Percentiles rank a stretch among this genome's conserved stretches.
These are phyloP conservation scores for Dendrobium huoshanense DNA, from an alignment of 106 monocot species.

Conservation along the genomic window DNA sequence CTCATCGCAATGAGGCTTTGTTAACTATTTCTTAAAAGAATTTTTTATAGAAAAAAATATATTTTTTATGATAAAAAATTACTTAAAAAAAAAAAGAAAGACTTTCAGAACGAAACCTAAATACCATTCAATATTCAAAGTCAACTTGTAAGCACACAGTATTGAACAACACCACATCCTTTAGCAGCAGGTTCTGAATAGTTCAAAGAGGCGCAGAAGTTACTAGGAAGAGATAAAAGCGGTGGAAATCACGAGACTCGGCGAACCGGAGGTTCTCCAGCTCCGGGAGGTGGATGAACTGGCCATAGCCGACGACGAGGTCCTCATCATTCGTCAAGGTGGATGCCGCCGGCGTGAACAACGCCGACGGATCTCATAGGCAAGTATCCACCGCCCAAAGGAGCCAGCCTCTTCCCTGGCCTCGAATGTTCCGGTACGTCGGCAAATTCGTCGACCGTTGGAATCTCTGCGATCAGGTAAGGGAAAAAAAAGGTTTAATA, in stretches of 20 bases:
- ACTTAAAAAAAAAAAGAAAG: too few relatives aligned
- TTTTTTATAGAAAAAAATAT: too few relatives aligned
- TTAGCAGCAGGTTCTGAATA: too few relatives aligned
- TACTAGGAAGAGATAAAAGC: constrained; percentile 29
- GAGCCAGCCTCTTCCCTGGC: constrained; percentile 64
- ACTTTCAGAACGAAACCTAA: too few relatives aligned
- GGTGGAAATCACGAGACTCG: constrained; percentile 52
- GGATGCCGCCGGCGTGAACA: constrained; percentile 65
- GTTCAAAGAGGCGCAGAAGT: too few relatives aligned
- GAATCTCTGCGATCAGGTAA: constrained; percentile 71
- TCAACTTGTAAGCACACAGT: too few relatives aligned
- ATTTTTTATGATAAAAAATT: too few relatives aligned
- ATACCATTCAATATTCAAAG: too few relatives aligned
- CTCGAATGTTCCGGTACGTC: constrained; percentile 89
- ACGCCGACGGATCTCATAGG: constrained; percentile 77
- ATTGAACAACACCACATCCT: too few relatives aligned
- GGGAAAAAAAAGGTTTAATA: too few relatives aligned
- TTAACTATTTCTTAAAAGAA: too few relatives aligned
- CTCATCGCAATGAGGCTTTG: too few relatives aligned
- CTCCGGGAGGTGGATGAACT: constrained; percentile 57
- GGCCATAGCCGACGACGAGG: constrained; percentile 33
- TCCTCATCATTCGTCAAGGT: constrained; percentile 49
- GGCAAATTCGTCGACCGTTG: constrained; percentile 47
- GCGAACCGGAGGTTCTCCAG: constrained; percentile 65
- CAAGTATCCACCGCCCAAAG: constrained; percentile 43